Evolutionary conservation across 2,329 filamentous ascomycete genomes (phyloP), one percentile per base, ranked within the genome.

Genomic region (Cryphonectria nitschkei): DNA sequence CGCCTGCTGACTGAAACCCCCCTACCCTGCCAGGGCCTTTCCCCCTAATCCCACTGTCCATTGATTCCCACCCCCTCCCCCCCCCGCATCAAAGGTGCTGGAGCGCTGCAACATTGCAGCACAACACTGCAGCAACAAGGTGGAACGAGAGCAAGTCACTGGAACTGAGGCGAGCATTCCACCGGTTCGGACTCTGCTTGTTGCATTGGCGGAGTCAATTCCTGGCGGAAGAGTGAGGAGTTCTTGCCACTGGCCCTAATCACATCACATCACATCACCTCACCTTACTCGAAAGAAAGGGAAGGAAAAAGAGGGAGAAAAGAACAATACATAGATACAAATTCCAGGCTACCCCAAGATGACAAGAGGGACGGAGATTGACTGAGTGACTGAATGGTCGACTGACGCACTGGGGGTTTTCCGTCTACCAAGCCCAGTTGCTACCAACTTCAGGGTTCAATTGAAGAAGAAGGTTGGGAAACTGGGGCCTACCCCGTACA

Each of bases 391-490:
- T 39, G 1, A 9, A 8, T 9, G 4, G 37, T 4, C 6, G 37
- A 39, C 58, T 29, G 34, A 37, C 65, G 34, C 19, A 50, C 16
- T n/a, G 22, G 46, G 46, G 46, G 46, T n/a, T 26, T 8, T 50
- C 52, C 50, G 32, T 43, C 37, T 64, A 52, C 46, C 19, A 14
- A 56, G 43, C 19, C 43, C 50, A 65, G 37, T 39, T 14, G 11
- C 29, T 43, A 29, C 6, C 32, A 16, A 60, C 46, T 54, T 37
- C 68, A 67, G 58, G 68, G 68, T 61, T 67, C 29, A 69, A 26
- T 37, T 50, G n/a, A 65, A 63, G 58, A 62, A 13, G 64, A 67
- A 61, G 68, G 69, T 58, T 64, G 52, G 56, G 61, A 34, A 9
- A 13, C 63, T 62, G 56, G 61, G 43, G 52, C 52, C 32, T 60